Conservation (phyloP, 306 rosid genomes). For the Cercis canadensis region DNA sequence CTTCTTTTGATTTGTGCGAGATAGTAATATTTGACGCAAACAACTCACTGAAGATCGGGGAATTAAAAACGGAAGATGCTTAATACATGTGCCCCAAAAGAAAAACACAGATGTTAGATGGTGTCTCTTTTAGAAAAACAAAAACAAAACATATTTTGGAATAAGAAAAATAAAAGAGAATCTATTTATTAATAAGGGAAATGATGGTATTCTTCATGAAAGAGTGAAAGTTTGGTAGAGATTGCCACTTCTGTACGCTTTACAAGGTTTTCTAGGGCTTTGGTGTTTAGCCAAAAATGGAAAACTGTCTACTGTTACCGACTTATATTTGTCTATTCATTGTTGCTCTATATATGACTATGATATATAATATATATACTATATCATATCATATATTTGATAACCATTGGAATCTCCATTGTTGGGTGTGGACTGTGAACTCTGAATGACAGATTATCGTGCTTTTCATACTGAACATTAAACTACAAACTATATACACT, state of each 20-base stretch:
- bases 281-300: conserved; percentile 41
- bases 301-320: conserved; percentile 25
- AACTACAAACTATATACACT: not conserved
- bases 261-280: not conserved
- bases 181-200: too few relatives aligned
- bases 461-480: not conserved
- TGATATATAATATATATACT: not conserved
- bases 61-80: conserved; percentile 18
- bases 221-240: not conserved
- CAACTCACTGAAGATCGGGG: not conserved
- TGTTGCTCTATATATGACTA: not conserved
- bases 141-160: not conserved
- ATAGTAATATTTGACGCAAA: not conserved
- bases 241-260: conserved; percentile 20
- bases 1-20: not conserved
- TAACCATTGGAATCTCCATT: conserved; percentile 40
- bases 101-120: conserved; percentile 25
- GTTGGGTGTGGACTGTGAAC: conserved; percentile 36
- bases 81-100: conserved; percentile 39
- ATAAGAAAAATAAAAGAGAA: too few relatives aligned
- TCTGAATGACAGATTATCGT: not conserved
- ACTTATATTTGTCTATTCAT: conserved; percentile 14
- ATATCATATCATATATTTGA: not conserved
- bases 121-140: conserved; percentile 14
- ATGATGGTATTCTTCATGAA: not conserved